phyloP scores from a whole-genome alignment of 441 rosid genomes.

The Bruguiera hainesii region DNA sequence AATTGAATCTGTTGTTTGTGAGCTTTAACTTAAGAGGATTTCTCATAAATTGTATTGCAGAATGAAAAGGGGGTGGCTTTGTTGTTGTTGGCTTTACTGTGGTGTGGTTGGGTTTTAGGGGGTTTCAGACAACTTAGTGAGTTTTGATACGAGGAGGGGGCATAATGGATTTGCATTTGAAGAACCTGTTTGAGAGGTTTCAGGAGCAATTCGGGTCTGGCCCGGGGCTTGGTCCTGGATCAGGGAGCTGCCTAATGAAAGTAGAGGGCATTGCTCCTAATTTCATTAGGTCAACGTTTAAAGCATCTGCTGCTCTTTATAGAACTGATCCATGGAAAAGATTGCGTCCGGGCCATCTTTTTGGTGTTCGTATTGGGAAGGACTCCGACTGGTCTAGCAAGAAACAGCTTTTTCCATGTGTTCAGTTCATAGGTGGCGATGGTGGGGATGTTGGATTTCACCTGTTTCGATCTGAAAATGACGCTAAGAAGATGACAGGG shows the following conservation, averaged over 20 bases:
- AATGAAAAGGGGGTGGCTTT: slow-evolving; percentile 10
- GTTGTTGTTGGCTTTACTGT: slow-evolving; percentile 6
- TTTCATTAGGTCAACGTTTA: slow-evolving; percentile 46
- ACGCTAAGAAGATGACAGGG: slow-evolving; percentile 57
- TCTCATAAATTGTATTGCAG: neutral
- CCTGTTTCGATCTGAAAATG: slow-evolving; percentile 51
- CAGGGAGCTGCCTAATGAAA: slow-evolving; percentile 56
- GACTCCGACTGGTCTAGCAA: slow-evolving; percentile 67
- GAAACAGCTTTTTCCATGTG: slow-evolving; percentile 60
- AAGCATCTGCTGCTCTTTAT: slow-evolving; percentile 61
- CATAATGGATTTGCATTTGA: slow-evolving; percentile 68
- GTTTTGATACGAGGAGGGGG: slow-evolving; percentile 19
- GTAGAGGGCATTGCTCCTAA: slow-evolving; percentile 56
- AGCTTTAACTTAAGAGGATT: neutral
- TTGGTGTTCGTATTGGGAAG: slow-evolving; percentile 61
- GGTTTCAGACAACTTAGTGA: slow-evolving; percentile 8
- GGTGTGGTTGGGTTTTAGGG: slow-evolving; percentile 12
- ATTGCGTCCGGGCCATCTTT: slow-evolving; percentile 54
- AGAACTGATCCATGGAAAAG: slow-evolving; percentile 77
- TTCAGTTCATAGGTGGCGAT: slow-evolving; percentile 68
- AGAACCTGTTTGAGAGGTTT: slow-evolving; percentile 59
- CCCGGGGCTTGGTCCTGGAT: slow-evolving; percentile 84
- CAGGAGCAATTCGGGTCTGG: slow-evolving; percentile 77
- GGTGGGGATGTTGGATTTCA: slow-evolving; percentile 67
- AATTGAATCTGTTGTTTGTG: neutral